phyloP scores from a whole-genome alignment of 202 grass and related monocot species.

The Saccharum hybrid region DNA sequence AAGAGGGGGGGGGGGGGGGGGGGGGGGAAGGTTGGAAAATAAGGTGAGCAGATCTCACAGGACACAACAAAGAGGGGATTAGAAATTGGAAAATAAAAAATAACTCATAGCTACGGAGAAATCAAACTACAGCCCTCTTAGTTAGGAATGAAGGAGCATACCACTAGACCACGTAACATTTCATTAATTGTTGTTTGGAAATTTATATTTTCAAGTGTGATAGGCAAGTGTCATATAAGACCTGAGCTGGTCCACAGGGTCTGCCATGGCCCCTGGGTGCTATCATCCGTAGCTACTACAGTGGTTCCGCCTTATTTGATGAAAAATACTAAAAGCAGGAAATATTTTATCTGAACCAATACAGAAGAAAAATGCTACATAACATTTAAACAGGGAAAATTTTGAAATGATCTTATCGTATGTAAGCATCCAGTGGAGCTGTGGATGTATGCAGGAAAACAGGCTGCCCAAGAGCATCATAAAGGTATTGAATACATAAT shows the following conservation, averaged over 20 bases:
- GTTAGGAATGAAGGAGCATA: background rate
- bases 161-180: background rate
- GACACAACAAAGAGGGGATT: background rate
- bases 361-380: background rate
- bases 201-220: background rate
- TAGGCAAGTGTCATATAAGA: background rate
- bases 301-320: background rate
- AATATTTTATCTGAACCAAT: slow-evolving; percentile 26
- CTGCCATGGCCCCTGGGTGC: background rate
- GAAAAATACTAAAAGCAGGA: background rate
- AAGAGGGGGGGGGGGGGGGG: background rate
- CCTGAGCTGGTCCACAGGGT: background rate
- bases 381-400: background rate
- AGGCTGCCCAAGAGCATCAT: background rate
- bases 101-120: background rate
- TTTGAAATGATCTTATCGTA: background rate
- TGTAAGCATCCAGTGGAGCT: background rate
- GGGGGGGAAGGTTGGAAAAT: background rate
- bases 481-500: slow-evolving; percentile 13
- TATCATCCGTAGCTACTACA: background rate
- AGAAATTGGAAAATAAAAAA: background rate
- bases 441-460: background rate
- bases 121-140: background rate
- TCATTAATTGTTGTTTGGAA: background rate
- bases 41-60: background rate